Percentiles rank a stretch among this genome's conserved stretches.
Evolutionary conservation across 73 alveolate genomes (phyloP).

Genomic region (Paramecium sonneborni): DNA sequence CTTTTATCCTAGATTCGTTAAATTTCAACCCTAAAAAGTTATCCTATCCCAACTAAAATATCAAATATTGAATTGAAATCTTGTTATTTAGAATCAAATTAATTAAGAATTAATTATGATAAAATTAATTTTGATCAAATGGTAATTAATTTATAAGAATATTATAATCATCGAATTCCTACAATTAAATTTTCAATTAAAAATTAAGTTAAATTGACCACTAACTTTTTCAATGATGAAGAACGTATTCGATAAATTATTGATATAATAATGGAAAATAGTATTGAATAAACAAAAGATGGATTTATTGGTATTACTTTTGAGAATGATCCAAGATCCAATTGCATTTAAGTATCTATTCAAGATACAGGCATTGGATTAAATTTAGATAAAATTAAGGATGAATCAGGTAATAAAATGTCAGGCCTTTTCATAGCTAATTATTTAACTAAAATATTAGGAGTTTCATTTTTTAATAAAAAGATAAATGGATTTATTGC

Average conservation of each 20-base stretch:
- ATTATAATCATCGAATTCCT: not conserved
- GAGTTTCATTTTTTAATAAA: not conserved
- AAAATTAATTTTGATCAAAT: constrained; percentile 28
- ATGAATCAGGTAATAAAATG: not conserved
- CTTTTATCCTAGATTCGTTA: not conserved
- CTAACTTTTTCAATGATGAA: not conserved
- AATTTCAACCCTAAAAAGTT: not conserved
- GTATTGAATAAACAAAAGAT: constrained; percentile 25
- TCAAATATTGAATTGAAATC: not conserved
- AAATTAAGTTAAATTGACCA: not conserved
- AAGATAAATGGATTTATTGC: constrained; percentile 18
- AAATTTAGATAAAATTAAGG: not conserved
- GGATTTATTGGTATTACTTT: constrained; percentile 32
- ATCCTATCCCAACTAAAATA: not conserved
- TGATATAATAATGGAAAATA: not conserved
- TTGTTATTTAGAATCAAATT: not conserved
- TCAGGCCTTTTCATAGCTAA: not conserved
- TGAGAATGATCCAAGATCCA: not conserved
- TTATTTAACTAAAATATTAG: constrained; percentile 15
- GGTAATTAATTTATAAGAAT: not conserved
- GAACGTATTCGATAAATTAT: not conserved
- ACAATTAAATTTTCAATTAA: not conserved
- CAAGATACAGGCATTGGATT: constrained; percentile 26
- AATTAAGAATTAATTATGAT: not conserved
- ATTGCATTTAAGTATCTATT: not conserved